phyloP scores from a whole-genome alignment of 1,284 basidiomycete genomes.

The Phellopilus nigrolimitatus region DNA sequence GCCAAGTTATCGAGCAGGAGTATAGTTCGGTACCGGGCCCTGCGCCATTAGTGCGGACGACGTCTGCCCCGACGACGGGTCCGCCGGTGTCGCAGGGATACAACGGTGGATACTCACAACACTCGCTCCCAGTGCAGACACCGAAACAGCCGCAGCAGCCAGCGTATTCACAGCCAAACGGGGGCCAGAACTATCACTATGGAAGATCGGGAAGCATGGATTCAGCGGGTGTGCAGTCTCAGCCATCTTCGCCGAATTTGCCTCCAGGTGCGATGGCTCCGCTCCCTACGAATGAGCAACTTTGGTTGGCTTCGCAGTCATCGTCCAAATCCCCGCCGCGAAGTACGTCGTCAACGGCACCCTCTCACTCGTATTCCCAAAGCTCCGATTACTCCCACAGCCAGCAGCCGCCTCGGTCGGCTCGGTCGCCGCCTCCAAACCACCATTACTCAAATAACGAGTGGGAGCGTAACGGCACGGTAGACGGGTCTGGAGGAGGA shows the following conservation, averaged over 20 bases:
- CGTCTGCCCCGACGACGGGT: constrained; percentile 24
- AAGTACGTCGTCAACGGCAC: constrained; percentile 36
- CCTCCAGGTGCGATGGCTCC: constrained; percentile 63
- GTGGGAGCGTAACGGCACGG: constrained; percentile 29
- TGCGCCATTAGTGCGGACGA: constrained; percentile 19
- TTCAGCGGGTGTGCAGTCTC: neutral
- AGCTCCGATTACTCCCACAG: constrained; percentile 23
- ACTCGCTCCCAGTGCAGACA: constrained; percentile 3
- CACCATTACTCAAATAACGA: constrained; percentile 33
- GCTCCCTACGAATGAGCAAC: constrained; percentile 29
- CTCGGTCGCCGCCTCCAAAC: constrained; percentile 36
- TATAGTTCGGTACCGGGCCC: constrained; percentile 38
- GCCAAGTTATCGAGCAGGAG: constrained; percentile 87
- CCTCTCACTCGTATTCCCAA: constrained; percentile 27
- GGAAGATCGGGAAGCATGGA: constrained; percentile 17
- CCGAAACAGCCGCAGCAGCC: constrained; percentile 1
- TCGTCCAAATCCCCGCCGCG: constrained; percentile 21
- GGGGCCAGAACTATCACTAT: constrained; percentile 17
- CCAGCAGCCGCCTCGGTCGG: constrained; percentile 25
- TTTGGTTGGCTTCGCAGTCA: constrained; percentile 28
- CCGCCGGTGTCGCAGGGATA: constrained; percentile 23
- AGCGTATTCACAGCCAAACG: constrained; percentile 13
- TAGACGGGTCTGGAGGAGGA: constrained; percentile 29
- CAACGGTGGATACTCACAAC: constrained; percentile 6
- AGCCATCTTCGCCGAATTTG: constrained; percentile 26